Evolutionary conservation across 2,329 filamentous ascomycete genomes (phyloP).

Genomic region (Penicillium palitans): DNA sequence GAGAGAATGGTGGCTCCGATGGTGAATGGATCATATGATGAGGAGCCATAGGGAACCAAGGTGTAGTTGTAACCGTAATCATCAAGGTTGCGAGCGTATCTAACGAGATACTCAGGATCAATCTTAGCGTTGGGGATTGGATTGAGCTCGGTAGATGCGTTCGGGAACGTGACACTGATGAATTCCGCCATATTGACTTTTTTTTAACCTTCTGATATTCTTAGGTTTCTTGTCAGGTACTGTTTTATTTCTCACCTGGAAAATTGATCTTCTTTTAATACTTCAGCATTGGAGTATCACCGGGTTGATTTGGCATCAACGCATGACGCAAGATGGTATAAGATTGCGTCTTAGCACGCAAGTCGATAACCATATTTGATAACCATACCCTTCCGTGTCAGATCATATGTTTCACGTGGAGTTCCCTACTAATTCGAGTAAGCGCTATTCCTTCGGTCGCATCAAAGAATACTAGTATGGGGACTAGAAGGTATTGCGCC

Average conservation of each 20-base stretch:
- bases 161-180: conserved; percentile 60
- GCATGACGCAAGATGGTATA: conserved; percentile 1
- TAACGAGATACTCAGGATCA: conserved; percentile 41
- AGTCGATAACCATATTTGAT: neutral
- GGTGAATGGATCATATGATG: conserved; percentile 58
- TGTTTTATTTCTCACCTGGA: neutral
- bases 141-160: conserved; percentile 57
- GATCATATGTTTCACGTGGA: neutral
- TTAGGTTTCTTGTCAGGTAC: neutral
- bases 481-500: neutral
- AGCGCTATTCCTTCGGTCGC: neutral
- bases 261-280: neutral
- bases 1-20: conserved; percentile 59
- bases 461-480: neutral
- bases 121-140: conserved; percentile 55
- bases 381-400: neutral
- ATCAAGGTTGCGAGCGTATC: conserved; percentile 23
- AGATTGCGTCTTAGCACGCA: conserved; percentile 13
- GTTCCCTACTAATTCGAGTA: neutral
- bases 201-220: neutral
- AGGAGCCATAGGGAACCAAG: conserved; percentile 59
- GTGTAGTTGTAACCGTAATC: conserved; percentile 65
- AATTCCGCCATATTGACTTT: conserved; percentile 49
- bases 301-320: neutral
- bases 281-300: neutral